Evolutionary conservation across 352 stramenopile species (phyloP).

Genomic region (Phytophthora sojae): DNA sequence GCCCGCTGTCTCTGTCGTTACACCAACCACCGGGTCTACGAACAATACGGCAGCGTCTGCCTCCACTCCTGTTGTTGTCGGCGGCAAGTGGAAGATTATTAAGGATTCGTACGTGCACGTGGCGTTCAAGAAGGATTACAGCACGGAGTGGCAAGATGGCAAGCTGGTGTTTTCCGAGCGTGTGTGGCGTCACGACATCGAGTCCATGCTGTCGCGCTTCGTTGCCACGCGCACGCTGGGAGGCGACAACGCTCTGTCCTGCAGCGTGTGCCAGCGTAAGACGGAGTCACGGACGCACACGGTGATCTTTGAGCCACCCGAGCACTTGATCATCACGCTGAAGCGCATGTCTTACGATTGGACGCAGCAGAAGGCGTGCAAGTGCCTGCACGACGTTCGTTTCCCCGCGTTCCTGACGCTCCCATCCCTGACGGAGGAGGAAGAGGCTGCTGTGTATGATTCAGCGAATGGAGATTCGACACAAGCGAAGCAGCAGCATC

Average conservation of each 20-base stretch:
- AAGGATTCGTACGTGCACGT: constrained; percentile 89
- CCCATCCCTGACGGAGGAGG: constrained; percentile 66
- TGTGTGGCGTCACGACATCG: constrained; percentile 84
- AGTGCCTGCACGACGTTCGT: constrained; percentile 85
- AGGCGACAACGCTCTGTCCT: constrained; percentile 82
- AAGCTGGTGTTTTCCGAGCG: constrained; percentile 83
- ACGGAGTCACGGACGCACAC: constrained; percentile 87
- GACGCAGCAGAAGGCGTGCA: constrained; percentile 88
- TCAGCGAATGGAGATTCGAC: constrained; percentile 13
- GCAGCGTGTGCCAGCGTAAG: constrained; percentile 73
- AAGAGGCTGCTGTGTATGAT: constrained; percentile 46
- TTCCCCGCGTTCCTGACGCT: constrained; percentile 80
- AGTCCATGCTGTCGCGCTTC: constrained; percentile 85
- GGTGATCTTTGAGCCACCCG: constrained; percentile 79
- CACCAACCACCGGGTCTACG: constrained; percentile 12
- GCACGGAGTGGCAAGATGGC: constrained; percentile 86
- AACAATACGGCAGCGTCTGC: constrained; percentile 13
- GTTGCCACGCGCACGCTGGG: constrained; percentile 81
- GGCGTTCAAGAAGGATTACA: constrained; percentile 92
- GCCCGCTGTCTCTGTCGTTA: constrained; percentile 25
- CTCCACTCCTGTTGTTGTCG: constrained; percentile 25
- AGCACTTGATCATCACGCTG: constrained; percentile 87
- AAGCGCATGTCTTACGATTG: constrained; percentile 93
- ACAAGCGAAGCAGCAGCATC: constrained; percentile 34
- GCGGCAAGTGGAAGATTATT: constrained; percentile 76